Base-by-base conservation (phyloP, 768 basidiomycete species). In the Suillus spraguei region DNA sequence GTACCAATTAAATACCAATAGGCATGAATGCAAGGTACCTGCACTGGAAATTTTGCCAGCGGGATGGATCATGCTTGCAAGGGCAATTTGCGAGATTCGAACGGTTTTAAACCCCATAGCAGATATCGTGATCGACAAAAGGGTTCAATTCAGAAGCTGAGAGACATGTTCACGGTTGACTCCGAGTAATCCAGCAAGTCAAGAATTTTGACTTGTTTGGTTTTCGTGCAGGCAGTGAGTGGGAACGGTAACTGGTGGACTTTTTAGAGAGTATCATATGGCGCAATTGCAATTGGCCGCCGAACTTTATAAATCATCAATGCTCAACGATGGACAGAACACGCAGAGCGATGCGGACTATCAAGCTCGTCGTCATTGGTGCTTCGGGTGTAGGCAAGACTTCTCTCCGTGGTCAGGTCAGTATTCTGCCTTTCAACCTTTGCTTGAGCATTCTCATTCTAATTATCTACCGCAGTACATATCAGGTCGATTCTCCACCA, bases 311-410 rank as follows among this genome's bases (percentile, higher is more conserved):
- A 38, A n/a, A 60, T 60, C 28, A 58, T 20, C 28, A 17, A 17
- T 60, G 13, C 20, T 60, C 60, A 36, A 35, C 52, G 53, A 60
- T 59, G 59, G 60, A 17, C 52, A 54, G n/a, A 32, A 42, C 39
- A 36, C 24, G 54, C 36, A 49, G 42, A 63, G 63, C 50, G 63
- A 91, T 89, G 88, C 86, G 80, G 65, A 91, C 87, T 61, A 80
- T 92, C 71, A 95, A 95, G 76, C 80, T 94, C 62, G 90, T 92
- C 41, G 84, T 95, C 52, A 87, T 95, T 63, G 92, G 93, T 36
- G 81, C 88, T 60, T 90, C 90, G 9, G 90, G 91, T 44, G 91
- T 93, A n/a, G 93, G 93, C 7, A 95, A 94, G 79, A 90, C 90
- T 2, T 90, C 88, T 73, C 73, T 92, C 53, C 84, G 90, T n/a